Base-by-base conservation (phyloP, 768 basidiomycete genomes). In the Tylopilus plumbeoviolaceoides region DNA sequence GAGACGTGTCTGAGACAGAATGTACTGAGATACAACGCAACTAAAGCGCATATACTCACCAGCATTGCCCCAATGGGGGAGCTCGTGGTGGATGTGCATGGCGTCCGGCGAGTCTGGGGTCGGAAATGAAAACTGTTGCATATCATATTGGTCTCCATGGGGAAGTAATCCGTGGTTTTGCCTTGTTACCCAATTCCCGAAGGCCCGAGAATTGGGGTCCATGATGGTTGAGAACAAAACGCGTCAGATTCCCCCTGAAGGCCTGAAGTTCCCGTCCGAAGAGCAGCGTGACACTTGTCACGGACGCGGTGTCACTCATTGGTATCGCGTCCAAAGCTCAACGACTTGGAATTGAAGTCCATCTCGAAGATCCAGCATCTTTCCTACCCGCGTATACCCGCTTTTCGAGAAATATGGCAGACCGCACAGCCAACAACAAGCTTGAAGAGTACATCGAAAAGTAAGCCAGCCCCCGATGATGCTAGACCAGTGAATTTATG, bases 401-500 rank as follows among this genome's bases (percentile, higher is more conserved):
- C 38, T 39, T 10, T 43, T 44, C 18, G 25, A 25, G 30, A 43
- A 48, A 41, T 31, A 70, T 68, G 61, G 53, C 67, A 45, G 66
- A 68, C 25, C 70, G 67, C 51, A 70, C 78, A 56, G 76, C 54
- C 63, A 75, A 43, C 69, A 78, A 44, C 73, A 75, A 82, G 62
- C 73, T 87, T 21, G 83, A 89, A 59, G 87, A 90, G 65, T 89
- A 85, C 63, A 87, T 89, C 50, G 85, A 88, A 65, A 89, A 85
- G 89, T 87, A 59, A 54, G 72, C 63, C 50, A 11, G 52, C 12
- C n/a, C 21, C n/a, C 50, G 40, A 58, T 54, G 21, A 44, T 55
- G 12, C 50, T 18, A 51, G 51, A 53, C 51, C 62, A 62, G 51
- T 59, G 51, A 55, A 33, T 41, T 59, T 57, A 52, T 46, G 33